A percentile compares a stretch with the other conserved stretches of the same genome.
Evolutionary conservation across 1,284 basidiomycete genomes (phyloP).

Genomic region (Puccinia coronata): DNA sequence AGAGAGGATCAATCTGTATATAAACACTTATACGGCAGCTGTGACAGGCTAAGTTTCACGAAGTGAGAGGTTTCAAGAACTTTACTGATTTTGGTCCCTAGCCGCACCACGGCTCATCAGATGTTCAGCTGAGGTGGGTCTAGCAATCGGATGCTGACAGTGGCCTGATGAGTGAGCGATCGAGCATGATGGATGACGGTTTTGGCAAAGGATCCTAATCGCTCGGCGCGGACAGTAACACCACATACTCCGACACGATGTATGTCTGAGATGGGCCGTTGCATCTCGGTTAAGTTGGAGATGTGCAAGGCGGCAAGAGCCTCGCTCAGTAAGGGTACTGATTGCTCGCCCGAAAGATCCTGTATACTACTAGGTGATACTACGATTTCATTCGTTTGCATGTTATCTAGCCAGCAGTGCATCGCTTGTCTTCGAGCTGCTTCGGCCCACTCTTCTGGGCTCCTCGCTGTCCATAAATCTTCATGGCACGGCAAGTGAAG

Average conservation of each 20-base stretch:
- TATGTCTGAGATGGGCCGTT: neutral
- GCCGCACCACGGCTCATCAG: neutral
- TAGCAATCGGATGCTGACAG: neutral
- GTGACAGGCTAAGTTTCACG: no score
- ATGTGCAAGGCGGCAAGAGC: conserved; percentile 31
- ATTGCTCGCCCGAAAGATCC: conserved; percentile 5
- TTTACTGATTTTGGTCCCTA: no score
- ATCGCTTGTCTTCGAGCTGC: conserved; percentile 7
- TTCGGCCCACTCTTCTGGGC: conserved; percentile 17
- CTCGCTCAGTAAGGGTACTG: conserved; percentile 27
- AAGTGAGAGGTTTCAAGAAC: no score
- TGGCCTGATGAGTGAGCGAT: conserved; percentile 12
- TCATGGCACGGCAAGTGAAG: conserved; percentile 42
- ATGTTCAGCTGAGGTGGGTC: neutral
- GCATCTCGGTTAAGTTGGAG: neutral
- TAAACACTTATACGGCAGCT: no score
- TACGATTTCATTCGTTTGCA: neutral
- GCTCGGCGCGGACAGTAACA: conserved; percentile 14
- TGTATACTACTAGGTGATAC: no score
- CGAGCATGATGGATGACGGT: conserved; percentile 25
- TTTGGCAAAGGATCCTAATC: conserved; percentile 21
- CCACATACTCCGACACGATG: neutral
- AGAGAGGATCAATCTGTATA: no score
- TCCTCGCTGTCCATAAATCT: conserved; percentile 33
- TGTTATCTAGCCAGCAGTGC: conserved; percentile 9